Base-by-base conservation (phyloP, 2,329 filamentous ascomycete genomes). In the Fusarium abutilonis region DNA sequence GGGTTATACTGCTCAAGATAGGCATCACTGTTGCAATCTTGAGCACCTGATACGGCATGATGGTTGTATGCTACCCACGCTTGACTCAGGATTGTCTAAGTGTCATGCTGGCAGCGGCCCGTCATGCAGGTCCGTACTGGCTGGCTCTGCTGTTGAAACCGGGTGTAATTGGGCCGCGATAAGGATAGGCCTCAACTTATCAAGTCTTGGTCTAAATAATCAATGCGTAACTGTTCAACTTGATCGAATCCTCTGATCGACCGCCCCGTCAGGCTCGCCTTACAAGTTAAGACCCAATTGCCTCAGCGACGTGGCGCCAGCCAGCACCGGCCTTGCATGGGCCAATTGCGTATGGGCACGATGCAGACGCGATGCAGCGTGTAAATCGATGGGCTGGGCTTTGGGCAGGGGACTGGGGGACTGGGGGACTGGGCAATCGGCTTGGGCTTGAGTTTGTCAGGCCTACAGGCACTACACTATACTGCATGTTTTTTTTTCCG, bases 321-420 rank as follows among this genome's bases (percentile, higher is more conserved):
- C 63, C 63, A 64, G 52, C 58, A 60, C 53, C 54, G 52, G 53
- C 53, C 53, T 52, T 60, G 61, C 64, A 55, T 67, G 61, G 67
- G 69, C 70, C 70, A 73, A 74, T 74, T 69, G 66, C 56, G 51
- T 62, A 60, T 64, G 62, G 58, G 70, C 72, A 71, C 69, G 67
- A 70, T 61, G 62, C 62, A 63, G 57, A 50, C 39, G 23, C 23
- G 29, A 52, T 49, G 44, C 61, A 34, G 31, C 31, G 31, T 64
- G 48, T 62, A 57, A 41, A 66, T 60, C 57, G 57, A 49, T 64
- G 53, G 52, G 19, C 40, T 53, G 31, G 31, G 31, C 14, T 34
- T 60, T 69, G 60, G 70, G 59, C 62, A 69, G 68, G 71, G 70
- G 59, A 64, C 63, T 69, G 60, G 64, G 63, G 45, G 9, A 29